Conservation (phyloP, 257 asterid genomes). For the Solanum bulbocastanum region DNA sequence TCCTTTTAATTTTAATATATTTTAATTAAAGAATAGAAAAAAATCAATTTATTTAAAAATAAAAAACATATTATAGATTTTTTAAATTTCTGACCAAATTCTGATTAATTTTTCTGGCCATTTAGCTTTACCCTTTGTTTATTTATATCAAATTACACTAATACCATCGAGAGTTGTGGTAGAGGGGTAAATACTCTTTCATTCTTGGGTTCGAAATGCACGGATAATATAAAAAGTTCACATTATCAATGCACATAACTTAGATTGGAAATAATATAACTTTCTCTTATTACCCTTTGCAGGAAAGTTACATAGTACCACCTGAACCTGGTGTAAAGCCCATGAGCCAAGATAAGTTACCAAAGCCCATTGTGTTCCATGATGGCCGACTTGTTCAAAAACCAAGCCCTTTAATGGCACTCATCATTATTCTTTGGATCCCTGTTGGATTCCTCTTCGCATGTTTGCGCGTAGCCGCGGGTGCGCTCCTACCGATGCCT, state of each 20-base stretch:
- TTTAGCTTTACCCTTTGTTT: not conserved
- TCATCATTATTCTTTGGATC: constrained; percentile 55
- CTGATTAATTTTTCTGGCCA: too few species aligned
- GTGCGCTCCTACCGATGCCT: constrained; percentile 61
- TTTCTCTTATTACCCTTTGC: not conserved
- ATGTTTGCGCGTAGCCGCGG: constrained; percentile 51
- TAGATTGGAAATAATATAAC: not conserved
- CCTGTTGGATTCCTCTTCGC: constrained; percentile 61
- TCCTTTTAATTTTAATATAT: too few species aligned
- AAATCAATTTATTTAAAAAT: too few species aligned
- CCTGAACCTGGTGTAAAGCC: constrained; percentile 19
- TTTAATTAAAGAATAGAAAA: too few species aligned
- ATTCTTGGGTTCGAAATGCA: too few species aligned
- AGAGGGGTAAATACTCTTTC: too few species aligned
- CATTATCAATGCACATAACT: not conserved
- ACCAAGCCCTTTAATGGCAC: constrained; percentile 45
- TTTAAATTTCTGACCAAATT: too few species aligned
- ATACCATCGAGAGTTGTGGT: not conserved
- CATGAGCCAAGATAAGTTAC: constrained; percentile 39
- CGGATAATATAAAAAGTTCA: not conserved
- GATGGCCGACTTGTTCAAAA: constrained; percentile 74
- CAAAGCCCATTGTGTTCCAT: constrained; percentile 59
- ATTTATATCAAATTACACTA: not conserved
- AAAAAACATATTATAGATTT: too few species aligned
- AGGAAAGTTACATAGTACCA: constrained; percentile 58